These are phyloP conservation scores for Phanerochaete sordida DNA, from an alignment of 768 basidiomycete species.

Conservation along the genomic window DNA sequence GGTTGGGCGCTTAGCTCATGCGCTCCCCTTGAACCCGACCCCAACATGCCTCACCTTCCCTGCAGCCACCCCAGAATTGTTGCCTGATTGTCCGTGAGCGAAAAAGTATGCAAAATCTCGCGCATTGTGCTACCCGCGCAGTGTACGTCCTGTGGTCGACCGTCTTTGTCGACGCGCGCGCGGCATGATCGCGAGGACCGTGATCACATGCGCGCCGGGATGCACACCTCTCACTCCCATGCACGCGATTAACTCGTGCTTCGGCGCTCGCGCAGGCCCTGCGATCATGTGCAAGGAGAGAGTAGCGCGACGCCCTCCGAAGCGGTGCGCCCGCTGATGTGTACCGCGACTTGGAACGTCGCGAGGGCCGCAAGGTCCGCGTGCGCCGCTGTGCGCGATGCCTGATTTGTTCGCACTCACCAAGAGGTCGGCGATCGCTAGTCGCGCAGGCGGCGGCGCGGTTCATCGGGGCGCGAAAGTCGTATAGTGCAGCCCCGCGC, in stretches of 20 bases:
- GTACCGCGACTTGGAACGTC: constrained; percentile 44
- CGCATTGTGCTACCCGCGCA: constrained; percentile 36
- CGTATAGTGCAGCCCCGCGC: constrained; percentile 53
- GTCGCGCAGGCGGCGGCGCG: constrained; percentile 29
- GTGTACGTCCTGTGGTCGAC: constrained; percentile 46
- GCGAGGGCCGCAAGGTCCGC: constrained; percentile 44
- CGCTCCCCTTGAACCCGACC: too few species aligned
- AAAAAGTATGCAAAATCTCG: constrained; percentile 37
- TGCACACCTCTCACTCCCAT: constrained; percentile 35
- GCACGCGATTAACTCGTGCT: constrained; percentile 50
- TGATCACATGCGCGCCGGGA: constrained; percentile 27
- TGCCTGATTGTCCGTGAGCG: constrained; percentile 37
- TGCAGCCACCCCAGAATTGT: constrained; percentile 40
- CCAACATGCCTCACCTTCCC: too few species aligned
- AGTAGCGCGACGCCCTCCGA: constrained; percentile 57
- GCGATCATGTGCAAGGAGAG: constrained; percentile 44
- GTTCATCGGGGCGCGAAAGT: constrained; percentile 42
- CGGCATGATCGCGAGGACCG: constrained; percentile 41
- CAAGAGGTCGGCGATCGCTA: constrained; percentile 41
- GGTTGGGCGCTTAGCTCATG: too few species aligned
- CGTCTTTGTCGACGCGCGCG: constrained; percentile 43
- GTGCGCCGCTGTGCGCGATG: constrained; percentile 23
- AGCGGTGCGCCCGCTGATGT: constrained; percentile 43
- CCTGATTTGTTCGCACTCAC: constrained; percentile 5
- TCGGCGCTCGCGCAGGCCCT: constrained; percentile 49